phyloP scores from a whole-genome alignment of 106 monocot species.

The Posidonia australis region DNA sequence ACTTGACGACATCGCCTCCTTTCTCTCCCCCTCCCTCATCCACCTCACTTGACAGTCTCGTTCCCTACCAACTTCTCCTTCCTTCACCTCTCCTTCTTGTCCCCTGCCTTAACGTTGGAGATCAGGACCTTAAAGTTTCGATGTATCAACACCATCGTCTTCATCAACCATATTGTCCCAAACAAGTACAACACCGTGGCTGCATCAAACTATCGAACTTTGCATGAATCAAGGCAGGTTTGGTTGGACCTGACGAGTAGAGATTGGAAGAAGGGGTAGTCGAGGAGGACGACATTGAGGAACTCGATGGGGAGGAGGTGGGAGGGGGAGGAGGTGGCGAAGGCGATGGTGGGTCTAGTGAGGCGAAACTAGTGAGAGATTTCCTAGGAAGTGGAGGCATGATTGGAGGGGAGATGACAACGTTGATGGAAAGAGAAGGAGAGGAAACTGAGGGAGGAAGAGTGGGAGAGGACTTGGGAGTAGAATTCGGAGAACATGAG shows the following conservation, averaged over 20 bases:
- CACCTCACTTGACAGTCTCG: not conserved
- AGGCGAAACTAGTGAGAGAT: constrained; percentile 11
- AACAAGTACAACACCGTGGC: constrained; percentile 43
- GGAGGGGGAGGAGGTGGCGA: too few species aligned
- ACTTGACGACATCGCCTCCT: too few species aligned
- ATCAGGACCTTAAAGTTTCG: constrained; percentile 40
- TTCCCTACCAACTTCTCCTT: not conserved
- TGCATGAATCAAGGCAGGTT: not conserved
- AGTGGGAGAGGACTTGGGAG: constrained; percentile 14
- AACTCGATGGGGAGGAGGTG: not conserved
- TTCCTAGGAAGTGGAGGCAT: constrained; percentile 1
- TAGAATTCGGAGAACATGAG: too few species aligned
- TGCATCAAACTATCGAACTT: constrained; percentile 24
- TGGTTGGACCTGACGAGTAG: not conserved
- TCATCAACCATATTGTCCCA: constrained; percentile 39
- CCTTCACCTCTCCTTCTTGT: not conserved
- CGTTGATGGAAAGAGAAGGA: constrained; percentile 15
- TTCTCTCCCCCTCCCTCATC: too few species aligned
- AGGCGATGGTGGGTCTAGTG: too few species aligned
- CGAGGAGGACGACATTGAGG: constrained; percentile 7
- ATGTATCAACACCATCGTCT: constrained; percentile 33
- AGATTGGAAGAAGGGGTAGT: constrained; percentile 18
- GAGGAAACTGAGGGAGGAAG: too few species aligned
- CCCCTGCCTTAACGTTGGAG: not conserved
- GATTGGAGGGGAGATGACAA: constrained; percentile 12